phyloP scores from a whole-genome alignment of 148 eudicot genomes.

The Selenicereus undatus region DNA sequence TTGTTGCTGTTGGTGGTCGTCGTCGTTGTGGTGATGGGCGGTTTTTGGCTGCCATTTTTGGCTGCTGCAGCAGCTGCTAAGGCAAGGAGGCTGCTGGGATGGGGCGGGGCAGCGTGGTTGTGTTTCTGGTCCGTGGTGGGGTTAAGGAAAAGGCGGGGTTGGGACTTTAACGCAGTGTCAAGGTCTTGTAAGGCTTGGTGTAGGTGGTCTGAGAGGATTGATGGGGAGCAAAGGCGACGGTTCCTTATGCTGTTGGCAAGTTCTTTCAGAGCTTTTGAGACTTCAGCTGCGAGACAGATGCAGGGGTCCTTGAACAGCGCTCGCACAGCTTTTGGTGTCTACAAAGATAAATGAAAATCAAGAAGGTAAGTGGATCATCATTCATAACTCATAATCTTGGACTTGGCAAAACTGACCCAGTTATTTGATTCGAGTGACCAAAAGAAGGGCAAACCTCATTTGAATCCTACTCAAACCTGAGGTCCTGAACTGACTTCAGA shows the following conservation, averaged over 20 bases:
- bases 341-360: background rate
- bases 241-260: slow-evolving; percentile 64
- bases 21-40: background rate
- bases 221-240: slow-evolving; percentile 75
- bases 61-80: slow-evolving; percentile 29
- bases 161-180: slow-evolving; percentile 72
- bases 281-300: slow-evolving; percentile 55
- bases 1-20: background rate
- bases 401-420: background rate
- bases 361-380: background rate
- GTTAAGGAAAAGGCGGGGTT: slow-evolving; percentile 76
- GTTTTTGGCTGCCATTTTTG: slow-evolving; percentile 12
- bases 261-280: slow-evolving; percentile 57
- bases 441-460: background rate
- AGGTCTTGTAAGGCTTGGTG: slow-evolving; percentile 76
- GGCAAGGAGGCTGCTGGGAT: slow-evolving; percentile 20
- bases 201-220: slow-evolving; percentile 73
- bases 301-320: slow-evolving; percentile 78
- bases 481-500: no score
- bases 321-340: slow-evolving; percentile 77
- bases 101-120: slow-evolving; percentile 28
- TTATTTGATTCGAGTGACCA: background rate
- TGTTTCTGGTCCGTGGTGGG: slow-evolving; percentile 30
- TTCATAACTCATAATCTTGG: background rate
- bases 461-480: no score